phyloP scores from a whole-genome alignment of 106 monocot species.

The Acanthochlamys bracteata region DNA sequence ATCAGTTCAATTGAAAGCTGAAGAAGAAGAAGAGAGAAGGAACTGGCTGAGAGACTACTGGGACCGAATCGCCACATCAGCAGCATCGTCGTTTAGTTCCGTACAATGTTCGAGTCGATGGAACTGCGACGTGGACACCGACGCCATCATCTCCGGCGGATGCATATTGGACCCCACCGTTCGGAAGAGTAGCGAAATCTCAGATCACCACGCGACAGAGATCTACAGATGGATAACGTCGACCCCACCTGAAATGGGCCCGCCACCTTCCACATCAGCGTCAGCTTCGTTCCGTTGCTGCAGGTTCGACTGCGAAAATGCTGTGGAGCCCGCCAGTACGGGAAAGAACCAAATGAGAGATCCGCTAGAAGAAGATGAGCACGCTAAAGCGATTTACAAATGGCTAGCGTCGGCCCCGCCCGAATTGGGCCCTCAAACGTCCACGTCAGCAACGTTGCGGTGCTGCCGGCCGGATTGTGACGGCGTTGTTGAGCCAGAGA shows the following conservation, averaged over 20 bases:
- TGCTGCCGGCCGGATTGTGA: too few species aligned
- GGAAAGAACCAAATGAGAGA: too few species aligned
- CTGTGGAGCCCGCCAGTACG: too few species aligned
- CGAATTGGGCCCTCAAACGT: too few species aligned
- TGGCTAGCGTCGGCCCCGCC: too few species aligned
- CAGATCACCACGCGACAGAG: background rate
- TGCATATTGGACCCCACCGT: background rate
- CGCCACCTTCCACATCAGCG: background rate
- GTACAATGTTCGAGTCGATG: constrained; percentile 27
- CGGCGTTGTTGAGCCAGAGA: too few species aligned
- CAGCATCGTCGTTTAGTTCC: constrained; percentile 68
- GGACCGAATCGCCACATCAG: constrained; percentile 47
- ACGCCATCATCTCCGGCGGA: background rate
- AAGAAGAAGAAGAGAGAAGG: constrained; percentile 8
- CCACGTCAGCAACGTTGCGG: too few species aligned
- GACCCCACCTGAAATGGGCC: background rate
- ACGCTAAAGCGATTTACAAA: too few species aligned
- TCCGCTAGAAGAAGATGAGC: too few species aligned
- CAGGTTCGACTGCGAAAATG: background rate
- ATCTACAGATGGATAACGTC: background rate
- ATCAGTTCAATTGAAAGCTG: constrained; percentile 30
- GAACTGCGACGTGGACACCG: constrained; percentile 27
- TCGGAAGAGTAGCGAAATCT: background rate
- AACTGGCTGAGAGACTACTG: constrained; percentile 49
- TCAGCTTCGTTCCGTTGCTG: background rate